A percentile compares a stretch with the other conserved stretches of the same genome.
Evolutionary conservation across 768 basidiomycete genomes (phyloP).

Genomic region (Trametes gibbosa): DNA sequence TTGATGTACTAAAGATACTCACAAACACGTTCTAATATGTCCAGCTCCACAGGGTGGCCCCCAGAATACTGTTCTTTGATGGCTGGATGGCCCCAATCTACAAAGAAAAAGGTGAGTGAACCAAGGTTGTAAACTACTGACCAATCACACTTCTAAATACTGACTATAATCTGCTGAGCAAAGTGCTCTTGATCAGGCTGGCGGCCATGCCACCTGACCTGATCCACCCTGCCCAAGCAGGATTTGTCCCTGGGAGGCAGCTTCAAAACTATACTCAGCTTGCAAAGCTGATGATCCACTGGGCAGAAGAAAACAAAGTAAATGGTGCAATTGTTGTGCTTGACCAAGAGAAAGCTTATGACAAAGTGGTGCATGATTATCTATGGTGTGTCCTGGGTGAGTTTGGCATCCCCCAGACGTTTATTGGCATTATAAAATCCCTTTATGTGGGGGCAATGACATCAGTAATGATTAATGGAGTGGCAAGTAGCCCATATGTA

Average conservation of each 20-base stretch:
- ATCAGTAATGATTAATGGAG: not conserved
- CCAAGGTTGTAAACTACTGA: conserved; percentile 10
- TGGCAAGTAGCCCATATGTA: not conserved
- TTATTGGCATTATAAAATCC: conserved; percentile 24
- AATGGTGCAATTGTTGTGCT: conserved; percentile 9
- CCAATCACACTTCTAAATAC: conserved; percentile 29
- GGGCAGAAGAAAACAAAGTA: conserved; percentile 3
- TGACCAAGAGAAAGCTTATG: not conserved
- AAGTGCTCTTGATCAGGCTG: conserved; percentile 21
- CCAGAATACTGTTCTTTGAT: conserved; percentile 24
- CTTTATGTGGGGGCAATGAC: not conserved
- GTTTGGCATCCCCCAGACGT: not conserved
- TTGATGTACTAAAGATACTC: too few species aligned
- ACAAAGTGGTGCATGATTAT: conserved; percentile 18
- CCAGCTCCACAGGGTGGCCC: too few species aligned
- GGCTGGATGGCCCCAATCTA: conserved; percentile 39
- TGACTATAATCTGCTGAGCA: conserved; percentile 33
- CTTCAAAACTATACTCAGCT: conserved; percentile 35
- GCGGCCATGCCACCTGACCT: conserved; percentile 14
- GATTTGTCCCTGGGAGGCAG: conserved; percentile 33
- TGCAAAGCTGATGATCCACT: conserved; percentile 13
- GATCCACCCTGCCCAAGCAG: conserved; percentile 38
- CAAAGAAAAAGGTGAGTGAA: conserved; percentile 24
- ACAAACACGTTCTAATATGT: too few species aligned
- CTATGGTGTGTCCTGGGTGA: conserved; percentile 6